Base-by-base conservation (phyloP, 169 alveolate genomes). In the Plasmodium relictum region DNA sequence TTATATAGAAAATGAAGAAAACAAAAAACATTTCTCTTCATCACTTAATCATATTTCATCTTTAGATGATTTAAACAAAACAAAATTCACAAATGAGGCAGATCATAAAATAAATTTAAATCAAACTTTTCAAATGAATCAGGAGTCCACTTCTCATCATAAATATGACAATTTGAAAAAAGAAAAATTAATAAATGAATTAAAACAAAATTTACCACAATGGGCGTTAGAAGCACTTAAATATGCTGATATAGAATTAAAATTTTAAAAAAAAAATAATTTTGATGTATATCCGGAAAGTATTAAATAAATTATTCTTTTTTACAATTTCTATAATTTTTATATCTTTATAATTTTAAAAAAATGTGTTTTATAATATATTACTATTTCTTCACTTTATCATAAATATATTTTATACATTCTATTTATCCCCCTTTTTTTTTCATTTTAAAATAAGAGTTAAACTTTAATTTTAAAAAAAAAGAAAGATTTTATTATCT, bases 221-320 rank as follows among this genome's bases (percentile, higher is more conserved):
- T 97, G 98, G 98, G 95, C 96, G 6, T 88, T 89, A 42, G 95
- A 96, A 66, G 97, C 98, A 16, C 73, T 95, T 14, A 71, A 78
- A 37, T 54, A 70, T 22, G 86, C 88, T 1, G 39, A 73, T 12
- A 91, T 91, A 71, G 68, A 89, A 31, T 69, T 89, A 18, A 59
- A 24, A 24, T 50, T 74, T 74, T 74, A 20, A 74, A 74, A 74
- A 74, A 6, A 74, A 58, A 54, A 37, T 6, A 52, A 6, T 44
- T 44, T n/a, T n/a, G n/a, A n/a, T n/a, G n/a, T n/a, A n/a, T n/a
- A n/a, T n/a, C n/a, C n/a, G n/a, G n/a, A n/a, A n/a, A n/a, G n/a
- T n/a, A n/a, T n/a, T n/a, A n/a, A n/a, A n/a, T n/a, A n/a, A n/a
- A n/a, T n/a, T n/a, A n/a, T n/a, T n/a, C n/a, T n/a, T n/a, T n/a